phyloP scores from a whole-genome alignment of 352 stramenopile species.

The Stramenopiles sp. region DNA sequence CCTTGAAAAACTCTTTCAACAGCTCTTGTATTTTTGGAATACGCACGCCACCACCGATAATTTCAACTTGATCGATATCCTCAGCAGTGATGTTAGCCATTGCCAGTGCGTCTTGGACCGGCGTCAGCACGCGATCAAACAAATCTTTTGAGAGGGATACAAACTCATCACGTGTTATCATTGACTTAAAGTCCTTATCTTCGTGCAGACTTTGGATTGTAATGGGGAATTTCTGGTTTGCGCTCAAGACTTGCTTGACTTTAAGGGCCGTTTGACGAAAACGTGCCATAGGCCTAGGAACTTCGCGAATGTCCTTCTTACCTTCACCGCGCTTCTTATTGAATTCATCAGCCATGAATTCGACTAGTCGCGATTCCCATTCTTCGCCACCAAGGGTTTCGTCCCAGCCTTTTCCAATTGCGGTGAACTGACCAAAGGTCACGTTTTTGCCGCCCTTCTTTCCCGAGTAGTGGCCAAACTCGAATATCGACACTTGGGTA shows the following conservation, averaged over 20 bases:
- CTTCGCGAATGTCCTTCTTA: slow-evolving; percentile 60
- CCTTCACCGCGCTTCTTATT: slow-evolving; percentile 49
- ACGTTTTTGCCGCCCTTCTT: slow-evolving; percentile 72
- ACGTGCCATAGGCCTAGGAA: slow-evolving; percentile 75
- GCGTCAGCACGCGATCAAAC: slow-evolving; percentile 51
- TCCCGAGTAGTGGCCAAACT: slow-evolving; percentile 54
- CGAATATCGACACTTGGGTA: slow-evolving; percentile 59
- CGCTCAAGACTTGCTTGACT: slow-evolving; percentile 85
- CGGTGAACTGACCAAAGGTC: slow-evolving; percentile 64
- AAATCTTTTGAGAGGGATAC: slow-evolving; percentile 66
- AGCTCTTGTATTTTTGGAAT: slow-evolving; percentile 80
- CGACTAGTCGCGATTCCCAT: slow-evolving; percentile 73
- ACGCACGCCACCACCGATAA: slow-evolving; percentile 86
- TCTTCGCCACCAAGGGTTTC: slow-evolving; percentile 60
- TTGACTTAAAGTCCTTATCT: slow-evolving; percentile 72
- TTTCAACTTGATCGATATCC: slow-evolving; percentile 79
- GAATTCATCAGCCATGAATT: slow-evolving; percentile 79
- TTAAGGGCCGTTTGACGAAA: slow-evolving; percentile 83
- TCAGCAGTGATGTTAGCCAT: slow-evolving; percentile 61
- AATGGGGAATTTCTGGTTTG: slow-evolving; percentile 86
- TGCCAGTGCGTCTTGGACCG: slow-evolving; percentile 58
- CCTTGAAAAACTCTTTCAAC: slow-evolving; percentile 41
- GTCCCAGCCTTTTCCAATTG: slow-evolving; percentile 80
- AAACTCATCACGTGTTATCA: slow-evolving; percentile 67
- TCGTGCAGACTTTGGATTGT: slow-evolving; percentile 77